Percentiles rank a stretch among this genome's conserved stretches.
Evolutionary conservation across 768 basidiomycete genomes (phyloP).

Genomic region (Thelephora aurantiotincta): DNA sequence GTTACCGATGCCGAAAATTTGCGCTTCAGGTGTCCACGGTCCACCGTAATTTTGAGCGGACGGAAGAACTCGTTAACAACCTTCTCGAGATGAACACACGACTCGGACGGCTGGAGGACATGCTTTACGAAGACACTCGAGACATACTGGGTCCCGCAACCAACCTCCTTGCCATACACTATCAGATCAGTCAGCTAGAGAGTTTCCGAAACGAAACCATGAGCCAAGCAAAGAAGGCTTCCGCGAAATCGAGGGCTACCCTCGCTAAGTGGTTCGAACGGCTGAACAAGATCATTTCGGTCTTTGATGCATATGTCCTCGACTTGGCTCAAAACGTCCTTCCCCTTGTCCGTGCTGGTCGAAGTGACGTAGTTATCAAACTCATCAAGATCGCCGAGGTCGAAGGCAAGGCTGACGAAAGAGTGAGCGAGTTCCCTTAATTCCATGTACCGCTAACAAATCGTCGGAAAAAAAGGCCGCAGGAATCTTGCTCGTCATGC

Average conservation of each 20-base stretch:
- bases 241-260: conserved; percentile 49
- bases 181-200: conserved; percentile 84
- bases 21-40: conserved; percentile 74
- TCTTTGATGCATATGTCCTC: conserved; percentile 78
- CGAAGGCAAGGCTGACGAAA: conserved; percentile 89
- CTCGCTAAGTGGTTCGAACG: conserved; percentile 75
- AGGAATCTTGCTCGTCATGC: conserved; percentile 87
- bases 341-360: conserved; percentile 62
- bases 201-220: conserved; percentile 89
- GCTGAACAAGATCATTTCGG: conserved; percentile 61
- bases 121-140: conserved; percentile 61
- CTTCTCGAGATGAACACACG: conserved; percentile 84
- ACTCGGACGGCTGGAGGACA: conserved; percentile 61
- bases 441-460: background rate
- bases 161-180: conserved; percentile 84
- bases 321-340: conserved; percentile 68
- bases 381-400: conserved; percentile 88
- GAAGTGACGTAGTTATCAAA: conserved; percentile 80
- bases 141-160: conserved; percentile 79
- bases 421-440: conserved; percentile 32
- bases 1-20: background rate
- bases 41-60: conserved; percentile 88
- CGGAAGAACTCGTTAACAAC: conserved; percentile 91
- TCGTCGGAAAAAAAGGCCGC: conserved; percentile 48
- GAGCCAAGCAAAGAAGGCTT: conserved; percentile 83